These are phyloP conservation scores for Trametes sp. DNA, from an alignment of 1,284 basidiomycete genomes.

Conservation along the genomic window DNA sequence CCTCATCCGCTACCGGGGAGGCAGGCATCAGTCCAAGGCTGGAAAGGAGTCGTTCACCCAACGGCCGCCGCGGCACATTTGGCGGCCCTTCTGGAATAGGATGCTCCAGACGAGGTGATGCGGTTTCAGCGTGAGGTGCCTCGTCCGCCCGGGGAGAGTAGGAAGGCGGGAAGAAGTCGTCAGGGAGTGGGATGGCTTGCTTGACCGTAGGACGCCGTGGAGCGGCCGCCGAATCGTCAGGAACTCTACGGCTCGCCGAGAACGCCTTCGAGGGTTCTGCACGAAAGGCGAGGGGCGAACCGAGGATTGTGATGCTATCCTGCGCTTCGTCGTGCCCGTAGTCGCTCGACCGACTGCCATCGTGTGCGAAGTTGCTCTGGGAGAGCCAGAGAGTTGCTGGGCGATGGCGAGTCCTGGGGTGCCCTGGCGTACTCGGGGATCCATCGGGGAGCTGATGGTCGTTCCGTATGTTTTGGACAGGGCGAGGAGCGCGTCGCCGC, in stretches of 20 bases:
- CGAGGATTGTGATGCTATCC: neutral
- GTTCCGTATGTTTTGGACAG: neutral
- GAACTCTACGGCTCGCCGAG: neutral
- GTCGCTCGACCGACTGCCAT: neutral
- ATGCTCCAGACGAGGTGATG: too few relatives aligned
- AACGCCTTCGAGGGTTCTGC: neutral
- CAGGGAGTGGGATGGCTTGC: neutral
- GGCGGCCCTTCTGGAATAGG: too few relatives aligned
- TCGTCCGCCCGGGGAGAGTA: neutral
- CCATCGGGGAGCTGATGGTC: neutral
- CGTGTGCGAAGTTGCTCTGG: neutral
- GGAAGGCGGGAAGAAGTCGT: neutral
- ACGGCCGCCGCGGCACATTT: neutral
- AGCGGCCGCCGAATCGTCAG: too few relatives aligned
- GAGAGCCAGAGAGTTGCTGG: neutral
- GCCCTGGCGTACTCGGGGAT: too few relatives aligned
- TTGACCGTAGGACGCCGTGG: neutral
- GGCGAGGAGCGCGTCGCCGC: neutral
- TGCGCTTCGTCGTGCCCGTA: neutral
- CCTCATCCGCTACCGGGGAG: neutral
- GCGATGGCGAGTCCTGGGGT: neutral
- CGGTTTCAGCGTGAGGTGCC: neutral
- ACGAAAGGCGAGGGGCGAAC: neutral
- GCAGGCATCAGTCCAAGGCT: neutral
- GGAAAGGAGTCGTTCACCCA: neutral